Base-by-base conservation (phyloP, 306 rosid genomes). In the Astragalus glycyphyllos region DNA sequence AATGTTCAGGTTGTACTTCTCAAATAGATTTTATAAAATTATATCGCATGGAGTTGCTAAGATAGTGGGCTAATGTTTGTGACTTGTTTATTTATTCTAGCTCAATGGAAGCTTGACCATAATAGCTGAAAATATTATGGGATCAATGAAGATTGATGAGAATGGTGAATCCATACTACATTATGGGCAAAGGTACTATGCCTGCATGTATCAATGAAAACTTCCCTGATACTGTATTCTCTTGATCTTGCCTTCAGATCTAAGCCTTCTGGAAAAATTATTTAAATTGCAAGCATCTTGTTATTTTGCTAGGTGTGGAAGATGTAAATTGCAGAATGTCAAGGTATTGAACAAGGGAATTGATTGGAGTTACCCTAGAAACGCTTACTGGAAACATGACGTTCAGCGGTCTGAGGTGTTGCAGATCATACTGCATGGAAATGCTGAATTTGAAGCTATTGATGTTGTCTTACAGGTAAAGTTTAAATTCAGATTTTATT, bases 361-460 rank as follows among this genome's bases (percentile, higher is more conserved):
- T 50, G 82, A 89, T 87, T 94, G 96, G 99, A 77, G 73, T 42
- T 79, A 55, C 48, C 79, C 70, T 66, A 87, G 79, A 70, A 90
- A 89, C 61, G 61, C 81, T 26, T 94, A 89, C 75, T 94, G 99
- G 99, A 91, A 89, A 86, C 89, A 87, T 64, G 85, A 77, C 40
- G 91, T 94, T 77, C 82, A 86, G 75, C 88, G 86, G 58, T 62
- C 68, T 11, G 97, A 87, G 85, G 82, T 79, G 69, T 75, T 88
- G 81, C 85, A 84, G 83, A 77, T 91, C 48, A 62, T 86, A 68
- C 86, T 91, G 76, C 95, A 86, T 71, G 99, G 97, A 74, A 94
- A 91, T 89, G 97, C 97, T 81, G 99, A 91, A 76, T 91, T 94
- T 81, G 92, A 91, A 79, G 97, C 97, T 62, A 75, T 77, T 57